Base-by-base conservation (phyloP, 139 green algal genomes). In the Gonium pectorale region DNA sequence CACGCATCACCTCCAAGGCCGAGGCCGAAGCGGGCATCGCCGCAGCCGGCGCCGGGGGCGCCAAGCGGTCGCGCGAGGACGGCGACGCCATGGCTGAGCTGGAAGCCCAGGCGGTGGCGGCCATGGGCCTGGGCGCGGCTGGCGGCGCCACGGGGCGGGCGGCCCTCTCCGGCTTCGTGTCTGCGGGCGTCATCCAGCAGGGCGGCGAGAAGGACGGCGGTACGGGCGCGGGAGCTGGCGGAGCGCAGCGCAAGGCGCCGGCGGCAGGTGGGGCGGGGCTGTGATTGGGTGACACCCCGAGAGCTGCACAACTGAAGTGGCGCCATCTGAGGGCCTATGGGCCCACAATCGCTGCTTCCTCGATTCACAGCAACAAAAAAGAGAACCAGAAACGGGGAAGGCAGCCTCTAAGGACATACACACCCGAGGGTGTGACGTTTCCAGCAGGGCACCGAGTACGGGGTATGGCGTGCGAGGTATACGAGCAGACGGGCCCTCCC, bases 71-170 rank as follows among this genome's bases (percentile, higher is more conserved):
- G 4, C 79, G 79, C 26, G 79, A 84, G 74, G 78, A 79, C 27
- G 90, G 44, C 33, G 90, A 95, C 86, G 90, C 83, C 31, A 98
- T 99, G 94, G 93, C 88, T 13, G 96, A 94, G 8, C 88, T 98
- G 51, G 96, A 98, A 85, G 92, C 90, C 51, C 67, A 90, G 56
- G 89, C 78, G 1, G 81, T 77, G 27, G 79, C 56, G 27, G 71
- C 84, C 15, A 81, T 73, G 49, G 89, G 66, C 38, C 78, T 87
- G 63, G 70, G 83, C 37, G 71, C 77, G 26, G 72, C 37, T 17
- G 59, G 40, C n/a, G 41, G 75, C 27, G 41, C 9, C 29, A 1
- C n/a, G 19, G n/a, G n/a, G 11, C 85, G 83, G n/a, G 92, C 92
- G 0, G 46, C 86, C 8, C 69, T 98, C 41, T 83, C 90, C 27